Evolutionary conservation across 169 alveolate species (phyloP).

Genomic region (Fabrea salina): DNA sequence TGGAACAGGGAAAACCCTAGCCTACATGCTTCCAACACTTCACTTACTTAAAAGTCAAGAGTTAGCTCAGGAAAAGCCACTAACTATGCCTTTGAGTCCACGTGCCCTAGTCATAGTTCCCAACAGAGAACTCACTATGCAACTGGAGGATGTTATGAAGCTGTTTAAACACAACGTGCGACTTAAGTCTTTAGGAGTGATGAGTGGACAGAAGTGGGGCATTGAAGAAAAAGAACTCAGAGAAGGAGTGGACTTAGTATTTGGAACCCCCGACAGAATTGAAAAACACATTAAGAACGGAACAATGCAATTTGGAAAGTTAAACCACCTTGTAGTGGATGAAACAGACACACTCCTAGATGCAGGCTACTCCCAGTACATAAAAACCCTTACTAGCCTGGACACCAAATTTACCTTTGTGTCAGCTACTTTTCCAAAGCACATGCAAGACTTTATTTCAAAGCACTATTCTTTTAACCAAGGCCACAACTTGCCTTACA

Average conservation of each 20-base stretch:
- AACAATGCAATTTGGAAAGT: slow-evolving; percentile 64
- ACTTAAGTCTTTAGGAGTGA: not conserved
- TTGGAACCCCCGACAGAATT: slow-evolving; percentile 96
- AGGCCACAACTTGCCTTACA: slow-evolving; percentile 10
- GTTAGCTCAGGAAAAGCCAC: not conserved
- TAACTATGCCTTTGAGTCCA: slow-evolving; percentile 92
- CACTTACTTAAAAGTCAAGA: slow-evolving; percentile 46
- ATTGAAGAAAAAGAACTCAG: slow-evolving; percentile 88
- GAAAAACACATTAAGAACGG: slow-evolving; percentile 83
- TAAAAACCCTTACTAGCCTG: not conserved
- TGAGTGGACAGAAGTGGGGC: slow-evolving; percentile 71
- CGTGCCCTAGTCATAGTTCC: slow-evolving; percentile 95
- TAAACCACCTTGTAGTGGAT: slow-evolving; percentile 88
- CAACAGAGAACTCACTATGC: slow-evolving; percentile 96
- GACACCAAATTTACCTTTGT: slow-evolving; percentile 36
- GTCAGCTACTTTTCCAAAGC: slow-evolving; percentile 57
- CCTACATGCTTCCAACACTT: slow-evolving; percentile 77
- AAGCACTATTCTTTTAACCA: slow-evolving; percentile 30
- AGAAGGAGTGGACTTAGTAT: slow-evolving; percentile 92
- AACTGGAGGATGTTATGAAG: slow-evolving; percentile 65
- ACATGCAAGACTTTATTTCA: slow-evolving; percentile 29
- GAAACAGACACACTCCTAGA: slow-evolving; percentile 96
- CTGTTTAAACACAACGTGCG: slow-evolving; percentile 14
- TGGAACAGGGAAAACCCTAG: slow-evolving; percentile 92
- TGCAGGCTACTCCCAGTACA: slow-evolving; percentile 83